phyloP scores from a whole-genome alignment of 1,139 yeast species.

The Pichia sp. region DNA sequence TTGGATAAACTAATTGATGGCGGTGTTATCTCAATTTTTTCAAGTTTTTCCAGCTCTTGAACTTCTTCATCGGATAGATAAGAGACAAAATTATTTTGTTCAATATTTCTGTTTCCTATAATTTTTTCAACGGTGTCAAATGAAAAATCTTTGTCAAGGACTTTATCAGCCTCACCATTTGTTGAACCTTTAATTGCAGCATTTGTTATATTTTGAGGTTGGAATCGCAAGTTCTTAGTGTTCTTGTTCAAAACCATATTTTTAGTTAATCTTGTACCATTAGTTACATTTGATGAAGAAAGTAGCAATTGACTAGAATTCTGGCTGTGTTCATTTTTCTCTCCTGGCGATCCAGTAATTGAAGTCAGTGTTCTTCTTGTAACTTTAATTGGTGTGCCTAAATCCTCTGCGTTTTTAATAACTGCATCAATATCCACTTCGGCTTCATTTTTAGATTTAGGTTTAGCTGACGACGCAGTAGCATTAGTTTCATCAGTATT shows the following conservation, averaged over 20 bases:
- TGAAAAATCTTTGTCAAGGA: not conserved
- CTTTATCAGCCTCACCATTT: not conserved
- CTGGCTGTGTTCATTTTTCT: too few relatives aligned
- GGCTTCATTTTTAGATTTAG: not conserved
- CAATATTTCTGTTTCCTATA: not conserved
- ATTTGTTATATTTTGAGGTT: slow-evolving; percentile 15
- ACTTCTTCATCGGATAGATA: not conserved
- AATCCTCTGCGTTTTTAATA: slow-evolving; percentile 24
- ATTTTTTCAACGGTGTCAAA: not conserved
- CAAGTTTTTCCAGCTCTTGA: not conserved
- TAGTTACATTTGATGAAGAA: slow-evolving; percentile 1
- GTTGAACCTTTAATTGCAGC: too few relatives aligned
- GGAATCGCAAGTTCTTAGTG: slow-evolving; percentile 19
- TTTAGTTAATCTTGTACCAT: slow-evolving; percentile 33
- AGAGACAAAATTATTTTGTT: not conserved
- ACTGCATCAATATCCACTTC: slow-evolving; percentile 23
- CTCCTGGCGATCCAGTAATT: slow-evolving; percentile 20
- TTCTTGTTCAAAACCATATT: slow-evolving; percentile 38
- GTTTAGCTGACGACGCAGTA: not conserved
- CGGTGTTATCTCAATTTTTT: not conserved
- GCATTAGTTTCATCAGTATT: not conserved
- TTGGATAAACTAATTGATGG: too few relatives aligned
- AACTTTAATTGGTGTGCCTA: slow-evolving; percentile 27
- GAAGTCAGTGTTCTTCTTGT: slow-evolving; percentile 14
- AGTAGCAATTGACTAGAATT: not conserved